A percentile compares a stretch with the other conserved stretches of the same genome.
Conservation (phyloP, 2,329 filamentous ascomycete species). For the Cercospora beticola region DNA sequence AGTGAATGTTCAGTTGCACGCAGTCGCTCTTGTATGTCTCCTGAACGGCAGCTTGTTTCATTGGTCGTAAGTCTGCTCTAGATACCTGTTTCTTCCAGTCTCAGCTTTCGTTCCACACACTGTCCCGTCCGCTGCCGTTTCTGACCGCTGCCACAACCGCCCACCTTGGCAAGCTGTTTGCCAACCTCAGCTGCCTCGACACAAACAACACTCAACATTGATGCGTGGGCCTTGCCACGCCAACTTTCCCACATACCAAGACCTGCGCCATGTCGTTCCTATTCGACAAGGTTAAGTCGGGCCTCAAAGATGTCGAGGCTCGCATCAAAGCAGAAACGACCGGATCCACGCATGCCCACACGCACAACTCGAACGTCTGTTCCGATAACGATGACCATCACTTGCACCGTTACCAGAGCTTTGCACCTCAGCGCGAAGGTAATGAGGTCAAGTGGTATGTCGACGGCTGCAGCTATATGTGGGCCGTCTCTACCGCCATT, state of each 20-base stretch:
- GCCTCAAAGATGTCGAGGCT: slow-evolving; percentile 52
- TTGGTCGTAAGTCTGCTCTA: neutral
- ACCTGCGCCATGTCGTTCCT: slow-evolving; percentile 37
- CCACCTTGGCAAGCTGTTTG: neutral
- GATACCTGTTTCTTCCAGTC: neutral
- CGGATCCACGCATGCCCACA: slow-evolving; percentile 49
- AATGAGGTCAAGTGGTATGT: slow-evolving; percentile 84
- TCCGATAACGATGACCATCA: slow-evolving; percentile 44
- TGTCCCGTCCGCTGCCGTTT: neutral
- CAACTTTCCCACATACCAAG: neutral
- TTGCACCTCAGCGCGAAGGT: slow-evolving; percentile 70
- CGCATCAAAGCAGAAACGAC: slow-evolving; percentile 52
- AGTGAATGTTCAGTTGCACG: neutral
- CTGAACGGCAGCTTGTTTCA: neutral
- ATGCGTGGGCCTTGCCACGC: neutral
- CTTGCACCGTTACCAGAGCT: slow-evolving; percentile 59
- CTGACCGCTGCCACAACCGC: neutral
- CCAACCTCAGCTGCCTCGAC: neutral
- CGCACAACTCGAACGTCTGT: slow-evolving; percentile 43
- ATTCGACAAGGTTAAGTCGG: slow-evolving; percentile 57
- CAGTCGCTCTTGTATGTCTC: neutral
- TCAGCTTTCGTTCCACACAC: neutral
- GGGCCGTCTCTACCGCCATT: slow-evolving; percentile 76
- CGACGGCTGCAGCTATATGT: slow-evolving; percentile 66
- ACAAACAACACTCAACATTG: neutral